Evolutionary conservation across 2,329 filamentous ascomycete species (phyloP).

Genomic region (Diplodia mutila): DNA sequence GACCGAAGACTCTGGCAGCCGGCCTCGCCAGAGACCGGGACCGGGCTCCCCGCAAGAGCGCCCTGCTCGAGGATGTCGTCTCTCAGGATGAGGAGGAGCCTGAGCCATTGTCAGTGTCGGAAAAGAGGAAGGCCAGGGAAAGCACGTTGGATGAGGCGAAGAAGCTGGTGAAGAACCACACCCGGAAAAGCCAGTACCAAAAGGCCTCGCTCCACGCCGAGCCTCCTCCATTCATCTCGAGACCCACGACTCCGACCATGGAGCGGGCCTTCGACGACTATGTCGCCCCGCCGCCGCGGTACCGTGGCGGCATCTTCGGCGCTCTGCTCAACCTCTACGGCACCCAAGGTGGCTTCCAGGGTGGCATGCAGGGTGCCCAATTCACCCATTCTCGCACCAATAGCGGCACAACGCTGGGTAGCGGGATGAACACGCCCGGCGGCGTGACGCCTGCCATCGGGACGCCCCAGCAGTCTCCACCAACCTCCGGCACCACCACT

Average conservation of each 20-base stretch:
- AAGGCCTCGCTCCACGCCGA: slow-evolving; percentile 13
- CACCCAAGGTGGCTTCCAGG: slow-evolving; percentile 2
- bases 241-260: slow-evolving; percentile 52
- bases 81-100: slow-evolving; percentile 29
- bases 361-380: not conserved
- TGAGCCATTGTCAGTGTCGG: slow-evolving; percentile 19
- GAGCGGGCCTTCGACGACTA: slow-evolving; percentile 62
- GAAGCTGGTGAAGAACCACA: slow-evolving; percentile 49
- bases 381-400: slow-evolving; percentile 5
- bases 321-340: slow-evolving; percentile 72
- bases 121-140: slow-evolving; percentile 10
- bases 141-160: slow-evolving; percentile 49
- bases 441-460: slow-evolving; percentile 33
- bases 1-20: not conserved
- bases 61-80: not conserved
- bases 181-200: slow-evolving; percentile 27
- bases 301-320: slow-evolving; percentile 73
- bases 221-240: slow-evolving; percentile 39
- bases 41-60: not conserved
- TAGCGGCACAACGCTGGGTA: slow-evolving; percentile 18
- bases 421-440: slow-evolving; percentile 15
- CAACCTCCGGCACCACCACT: slow-evolving; percentile 48
- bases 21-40: not conserved
- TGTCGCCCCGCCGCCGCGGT: slow-evolving; percentile 68
- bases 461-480: slow-evolving; percentile 45